These are phyloP conservation scores for Diaporthe ampelina DNA, from an alignment of 2,329 filamentous ascomycete species.

Conservation along the genomic window DNA sequence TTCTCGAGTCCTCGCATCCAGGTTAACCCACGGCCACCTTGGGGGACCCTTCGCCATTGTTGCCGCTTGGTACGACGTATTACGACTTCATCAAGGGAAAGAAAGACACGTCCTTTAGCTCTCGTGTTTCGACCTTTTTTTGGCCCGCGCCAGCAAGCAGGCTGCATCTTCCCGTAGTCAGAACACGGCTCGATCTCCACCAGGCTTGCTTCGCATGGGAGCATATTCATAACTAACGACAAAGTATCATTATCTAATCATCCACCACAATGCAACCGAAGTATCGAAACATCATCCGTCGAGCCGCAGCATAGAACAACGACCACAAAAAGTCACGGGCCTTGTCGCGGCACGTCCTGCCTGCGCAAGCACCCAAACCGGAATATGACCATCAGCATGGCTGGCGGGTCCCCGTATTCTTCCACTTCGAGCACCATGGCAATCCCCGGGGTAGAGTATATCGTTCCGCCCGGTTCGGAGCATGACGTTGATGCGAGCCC, in stretches of 20 bases:
- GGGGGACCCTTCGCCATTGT: background rate
- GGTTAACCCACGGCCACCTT: background rate
- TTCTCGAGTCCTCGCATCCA: background rate
- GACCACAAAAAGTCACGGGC: slow-evolving; percentile 14
- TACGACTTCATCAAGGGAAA: background rate
- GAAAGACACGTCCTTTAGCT: background rate
- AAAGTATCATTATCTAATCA: slow-evolving; percentile 15
- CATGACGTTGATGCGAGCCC: slow-evolving; percentile 47
- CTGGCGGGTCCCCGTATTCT: slow-evolving; percentile 33
- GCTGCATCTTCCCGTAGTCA: slow-evolving; percentile 14
- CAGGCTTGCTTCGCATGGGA: background rate
- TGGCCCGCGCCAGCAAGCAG: background rate
- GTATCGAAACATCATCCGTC: slow-evolving; percentile 20
- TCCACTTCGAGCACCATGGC: slow-evolving; percentile 33
- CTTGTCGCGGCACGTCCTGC: slow-evolving; percentile 11
- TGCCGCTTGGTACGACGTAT: background rate
- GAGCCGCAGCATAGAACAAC: slow-evolving; percentile 36
- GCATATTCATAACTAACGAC: background rate
- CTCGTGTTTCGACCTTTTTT: slow-evolving; percentile 9
- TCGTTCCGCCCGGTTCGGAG: slow-evolving; percentile 31
- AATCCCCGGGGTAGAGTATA: slow-evolving; percentile 41
- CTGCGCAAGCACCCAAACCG: slow-evolving; percentile 8
- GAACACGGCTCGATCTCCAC: background rate
- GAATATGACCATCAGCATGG: slow-evolving; percentile 32
- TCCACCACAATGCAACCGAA: slow-evolving; percentile 36